These are phyloP conservation scores for Thelonectria rubi DNA, from an alignment of 2,329 filamentous ascomycete genomes.

Conservation along the genomic window DNA sequence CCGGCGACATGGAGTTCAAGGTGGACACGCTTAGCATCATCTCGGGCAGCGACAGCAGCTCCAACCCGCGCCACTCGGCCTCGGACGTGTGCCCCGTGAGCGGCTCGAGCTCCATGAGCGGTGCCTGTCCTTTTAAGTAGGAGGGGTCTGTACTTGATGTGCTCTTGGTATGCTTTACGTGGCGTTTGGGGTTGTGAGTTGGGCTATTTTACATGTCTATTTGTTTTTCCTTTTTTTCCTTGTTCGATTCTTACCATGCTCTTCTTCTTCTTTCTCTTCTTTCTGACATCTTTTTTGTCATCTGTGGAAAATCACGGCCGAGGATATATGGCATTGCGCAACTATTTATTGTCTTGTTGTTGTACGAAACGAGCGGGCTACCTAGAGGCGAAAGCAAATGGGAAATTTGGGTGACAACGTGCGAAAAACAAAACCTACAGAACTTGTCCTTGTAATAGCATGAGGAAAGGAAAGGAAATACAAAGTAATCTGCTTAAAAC, in stretches of 20 bases:
- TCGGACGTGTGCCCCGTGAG: conserved; percentile 23
- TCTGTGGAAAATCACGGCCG: conserved; percentile 23
- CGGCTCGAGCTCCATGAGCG: conserved; percentile 24
- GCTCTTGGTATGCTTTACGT: not conserved
- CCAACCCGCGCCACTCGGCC: conserved; percentile 23
- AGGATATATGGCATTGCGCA: conserved; percentile 16
- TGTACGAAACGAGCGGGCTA: conserved; percentile 26
- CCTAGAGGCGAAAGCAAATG: conserved; percentile 21
- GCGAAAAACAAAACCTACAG: conserved; percentile 28
- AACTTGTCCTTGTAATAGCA: conserved; percentile 29
- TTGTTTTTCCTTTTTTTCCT: conserved; percentile 1
- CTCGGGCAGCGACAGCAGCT: conserved; percentile 30
- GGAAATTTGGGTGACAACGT: conserved; percentile 13
- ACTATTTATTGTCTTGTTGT: conserved; percentile 16
- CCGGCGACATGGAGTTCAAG: conserved; percentile 54
- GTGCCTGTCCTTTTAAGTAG: conserved; percentile 26
- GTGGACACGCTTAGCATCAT: conserved; percentile 43
- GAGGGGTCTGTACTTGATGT: too few species aligned
- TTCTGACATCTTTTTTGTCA: conserved; percentile 9
- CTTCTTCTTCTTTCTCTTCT: not conserved
- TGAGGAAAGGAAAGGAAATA: conserved; percentile 18
- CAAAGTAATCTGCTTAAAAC: conserved; percentile 19
- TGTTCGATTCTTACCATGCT: not conserved
- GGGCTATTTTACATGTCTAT: not conserved
- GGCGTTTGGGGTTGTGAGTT: conserved; percentile 16